Conservation (phyloP, 371 early-diverging fungal genomes). For the Blakeslea trispora region DNA sequence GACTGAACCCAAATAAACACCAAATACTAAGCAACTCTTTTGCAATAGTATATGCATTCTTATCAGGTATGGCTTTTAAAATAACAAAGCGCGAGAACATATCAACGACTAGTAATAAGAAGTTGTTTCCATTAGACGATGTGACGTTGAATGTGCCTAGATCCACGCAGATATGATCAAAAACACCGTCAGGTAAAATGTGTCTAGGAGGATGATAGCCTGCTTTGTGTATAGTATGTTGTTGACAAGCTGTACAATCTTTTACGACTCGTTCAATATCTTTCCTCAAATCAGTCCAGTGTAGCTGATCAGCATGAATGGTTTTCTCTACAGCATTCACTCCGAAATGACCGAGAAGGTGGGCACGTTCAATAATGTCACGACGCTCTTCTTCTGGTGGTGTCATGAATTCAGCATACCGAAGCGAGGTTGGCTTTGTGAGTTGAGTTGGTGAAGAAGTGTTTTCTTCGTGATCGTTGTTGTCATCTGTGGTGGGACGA, state of each 20-base stretch:
- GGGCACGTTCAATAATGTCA: not conserved
- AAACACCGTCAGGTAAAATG: not conserved
- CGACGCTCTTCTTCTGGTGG: not conserved
- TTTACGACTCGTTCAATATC: not conserved
- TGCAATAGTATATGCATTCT: not conserved
- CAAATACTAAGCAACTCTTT: not conserved
- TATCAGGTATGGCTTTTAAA: constrained; percentile 8
- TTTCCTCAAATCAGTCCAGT: constrained; percentile 6
- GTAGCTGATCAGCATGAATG: not conserved
- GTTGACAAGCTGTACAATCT: not conserved
- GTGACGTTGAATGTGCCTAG: too few species aligned
- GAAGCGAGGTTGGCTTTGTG: not conserved
- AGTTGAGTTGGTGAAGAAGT: too few species aligned
- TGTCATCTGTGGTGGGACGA: not conserved
- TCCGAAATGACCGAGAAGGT: not conserved
- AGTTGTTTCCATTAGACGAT: constrained; percentile 1
- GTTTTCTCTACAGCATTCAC: not conserved
- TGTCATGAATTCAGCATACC: not conserved
- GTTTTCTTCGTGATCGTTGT: not conserved
- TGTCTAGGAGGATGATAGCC: constrained; percentile 2
- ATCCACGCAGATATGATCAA: constrained; percentile 2
- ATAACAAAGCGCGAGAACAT: not conserved
- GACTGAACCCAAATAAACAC: not conserved
- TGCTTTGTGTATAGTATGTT: not conserved
- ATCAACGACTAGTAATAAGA: not conserved